Evolutionary conservation across 805 yeast species (phyloP), one percentile per base, ranked within the genome.

Genomic region (Cyberlindnera mississippiensis): DNA sequence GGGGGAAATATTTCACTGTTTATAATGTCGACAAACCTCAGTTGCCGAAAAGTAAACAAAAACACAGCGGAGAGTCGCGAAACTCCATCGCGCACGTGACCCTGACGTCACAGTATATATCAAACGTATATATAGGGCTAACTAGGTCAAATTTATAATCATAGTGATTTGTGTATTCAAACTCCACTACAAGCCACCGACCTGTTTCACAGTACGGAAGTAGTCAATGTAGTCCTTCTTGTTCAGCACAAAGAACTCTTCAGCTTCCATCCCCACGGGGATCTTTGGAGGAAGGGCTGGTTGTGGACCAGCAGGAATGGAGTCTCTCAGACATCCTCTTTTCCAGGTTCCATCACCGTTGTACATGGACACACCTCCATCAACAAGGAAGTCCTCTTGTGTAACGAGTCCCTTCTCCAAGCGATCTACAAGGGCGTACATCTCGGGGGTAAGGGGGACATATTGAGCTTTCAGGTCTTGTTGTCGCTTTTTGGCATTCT

Each of bases 321-420:
- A 45, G 38, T 50, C 55, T 26, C 56, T 44, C 8, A 55, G 24
- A 13, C 53, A 38, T 3, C 50, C 50, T 19, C 28, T 41, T 1
- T 32, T 33, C 61, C 61, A 57, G 0, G 51, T 48, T 0, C 60
- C 60, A 38, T 55, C 55, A 4, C 61, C 60, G 20, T 44, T 48
- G 29, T 57, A 57, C n/a, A 36, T 40, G 2, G 61, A 54, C 1
- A 44, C 50, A 22, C 61, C 61, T 19, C 26, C 37, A 2, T 55
- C 57, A 2, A 57, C 38, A 13, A 6, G 6, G 27, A 57, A 52
- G 39, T 56, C 60, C 8, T 42, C 39, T 5, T 29, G 17, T 5
- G 30, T 41, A 9, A 48, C 35, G 1, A 33, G 28, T 1, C 59
- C 57, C 15, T 47, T 45, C 33, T 56, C 54, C 14, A 56, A 24